These are phyloP conservation scores for Heritiera fomes DNA, from an alignment of 345 rosid genomes.

Conservation along the genomic window DNA sequence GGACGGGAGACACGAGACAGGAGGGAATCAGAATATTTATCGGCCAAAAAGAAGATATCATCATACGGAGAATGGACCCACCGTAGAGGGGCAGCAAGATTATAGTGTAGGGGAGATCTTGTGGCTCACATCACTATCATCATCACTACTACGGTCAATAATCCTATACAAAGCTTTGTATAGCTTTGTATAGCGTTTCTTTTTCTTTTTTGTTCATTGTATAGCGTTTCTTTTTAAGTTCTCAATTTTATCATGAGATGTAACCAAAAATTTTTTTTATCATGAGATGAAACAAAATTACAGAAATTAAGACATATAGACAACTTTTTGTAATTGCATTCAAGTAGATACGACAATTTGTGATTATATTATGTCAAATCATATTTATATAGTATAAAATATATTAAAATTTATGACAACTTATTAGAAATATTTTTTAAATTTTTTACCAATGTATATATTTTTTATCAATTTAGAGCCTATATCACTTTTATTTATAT, in stretches of 20 bases:
- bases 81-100: slow-evolving; percentile 19
- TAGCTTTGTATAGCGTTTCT: background rate
- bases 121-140: slow-evolving; percentile 24
- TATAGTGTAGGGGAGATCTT: background rate
- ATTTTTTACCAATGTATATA: too few relatives aligned
- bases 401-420: too few relatives aligned
- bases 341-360: too few relatives aligned
- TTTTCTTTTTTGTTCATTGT: too few relatives aligned
- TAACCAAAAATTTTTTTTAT: too few relatives aligned
- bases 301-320: background rate
- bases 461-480: too few relatives aligned
- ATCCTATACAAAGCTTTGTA: background rate
- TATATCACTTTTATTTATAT: background rate
- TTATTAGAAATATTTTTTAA: too few relatives aligned
- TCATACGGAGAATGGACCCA: slow-evolving; percentile 18
- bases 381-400: too few relatives aligned
- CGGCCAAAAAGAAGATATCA: slow-evolving; percentile 15
- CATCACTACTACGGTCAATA: background rate
- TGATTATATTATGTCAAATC: too few relatives aligned
- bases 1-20: slow-evolving; percentile 19
- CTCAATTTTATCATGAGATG: background rate
- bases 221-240: background rate
- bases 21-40: slow-evolving; percentile 15
- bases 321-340: background rate
- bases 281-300: background rate